A percentile compares a stretch with the other conserved stretches of the same genome.
Conservation (phyloP, 192 early-diverging fungal species). For the Gaertneriomyces sp. region DNA sequence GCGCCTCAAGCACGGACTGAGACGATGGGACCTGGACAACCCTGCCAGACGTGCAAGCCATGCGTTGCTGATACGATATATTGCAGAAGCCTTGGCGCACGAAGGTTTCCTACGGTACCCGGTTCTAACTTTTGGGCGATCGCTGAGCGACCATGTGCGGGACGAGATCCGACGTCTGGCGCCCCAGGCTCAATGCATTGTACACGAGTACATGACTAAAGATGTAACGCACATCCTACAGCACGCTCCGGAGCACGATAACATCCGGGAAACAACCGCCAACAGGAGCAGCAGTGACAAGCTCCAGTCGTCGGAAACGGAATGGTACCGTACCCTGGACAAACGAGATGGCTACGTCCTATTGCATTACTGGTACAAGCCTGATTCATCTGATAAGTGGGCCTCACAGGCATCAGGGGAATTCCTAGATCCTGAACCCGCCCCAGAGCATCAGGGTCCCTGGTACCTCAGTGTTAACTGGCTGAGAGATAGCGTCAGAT, state of each 20-base stretch:
- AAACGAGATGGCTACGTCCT: slow-evolving; percentile 26
- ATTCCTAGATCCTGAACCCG: slow-evolving; percentile 34
- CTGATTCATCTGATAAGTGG: slow-evolving; percentile 30
- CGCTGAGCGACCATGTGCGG: neutral
- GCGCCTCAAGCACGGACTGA: neutral
- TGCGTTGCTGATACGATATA: neutral
- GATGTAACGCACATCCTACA: slow-evolving; percentile 29
- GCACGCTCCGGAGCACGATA: neutral
- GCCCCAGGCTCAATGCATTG: neutral
- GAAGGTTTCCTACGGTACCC: slow-evolving; percentile 9
- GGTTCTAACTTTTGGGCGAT: slow-evolving; percentile 1
- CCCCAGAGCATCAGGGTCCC: slow-evolving; percentile 60
- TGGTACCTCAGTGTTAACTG: slow-evolving; percentile 71
- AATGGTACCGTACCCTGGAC: slow-evolving; percentile 32
- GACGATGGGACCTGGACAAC: slow-evolving; percentile 24
- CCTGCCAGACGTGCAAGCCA: neutral
- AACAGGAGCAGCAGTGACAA: too few relatives aligned
- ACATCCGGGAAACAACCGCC: neutral
- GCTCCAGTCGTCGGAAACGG: neutral
- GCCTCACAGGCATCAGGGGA: slow-evolving; percentile 22
- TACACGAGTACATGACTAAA: slow-evolving; percentile 12
- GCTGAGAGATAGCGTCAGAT: slow-evolving; percentile 69
- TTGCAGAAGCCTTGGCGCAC: slow-evolving; percentile 1
- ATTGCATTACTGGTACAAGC: slow-evolving; percentile 36
- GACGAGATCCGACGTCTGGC: slow-evolving; percentile 16